Evolutionary conservation across 2,329 filamentous ascomycete species (phyloP).

Genomic region (Talaromyces atroroseus): DNA sequence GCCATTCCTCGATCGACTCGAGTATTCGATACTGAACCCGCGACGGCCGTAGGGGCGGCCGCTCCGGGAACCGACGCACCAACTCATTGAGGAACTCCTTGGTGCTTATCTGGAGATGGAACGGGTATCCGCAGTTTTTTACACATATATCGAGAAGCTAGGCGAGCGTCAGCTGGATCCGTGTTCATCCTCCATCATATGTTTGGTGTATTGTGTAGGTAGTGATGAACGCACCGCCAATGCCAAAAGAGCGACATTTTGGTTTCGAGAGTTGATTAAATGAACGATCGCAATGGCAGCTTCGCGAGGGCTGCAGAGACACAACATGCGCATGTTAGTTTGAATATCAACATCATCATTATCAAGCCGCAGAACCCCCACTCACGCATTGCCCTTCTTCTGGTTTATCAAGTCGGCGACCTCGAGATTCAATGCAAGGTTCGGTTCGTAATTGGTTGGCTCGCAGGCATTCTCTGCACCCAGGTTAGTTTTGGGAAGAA

Average conservation of each 20-base stretch:
- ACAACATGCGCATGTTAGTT: background rate
- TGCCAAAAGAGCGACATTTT: constrained; percentile 86
- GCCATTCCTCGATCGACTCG: constrained; percentile 97
- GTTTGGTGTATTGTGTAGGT: background rate
- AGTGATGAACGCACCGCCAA: constrained; percentile 53
- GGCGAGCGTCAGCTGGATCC: constrained; percentile 17
- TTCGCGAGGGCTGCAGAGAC: constrained; percentile 66
- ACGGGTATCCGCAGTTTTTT: constrained; percentile 99
- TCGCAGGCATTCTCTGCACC: constrained; percentile 77
- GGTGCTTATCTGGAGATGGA: constrained; percentile 96
- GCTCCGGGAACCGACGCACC: constrained; percentile 89
- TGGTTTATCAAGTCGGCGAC: constrained; percentile 94
- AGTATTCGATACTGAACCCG: constrained; percentile 88
- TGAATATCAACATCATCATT: background rate
- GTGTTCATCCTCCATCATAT: constrained; percentile 10
- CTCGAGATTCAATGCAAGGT: constrained; percentile 92
- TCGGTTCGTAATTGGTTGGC: constrained; percentile 95
- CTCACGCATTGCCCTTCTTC: constrained; percentile 85
- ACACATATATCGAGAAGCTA: constrained; percentile 94
- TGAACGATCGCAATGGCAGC: constrained; percentile 88
- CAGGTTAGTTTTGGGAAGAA: background rate
- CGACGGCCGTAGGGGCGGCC: constrained; percentile 77
- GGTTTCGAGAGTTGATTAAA: constrained; percentile 94
- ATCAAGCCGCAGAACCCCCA: constrained; percentile 11
- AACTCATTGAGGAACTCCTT: constrained; percentile 99